Evolutionary conservation across 2,329 filamentous ascomycete genomes (phyloP), one percentile per base, ranked within the genome.

Genomic region (Scorias spongiosa): DNA sequence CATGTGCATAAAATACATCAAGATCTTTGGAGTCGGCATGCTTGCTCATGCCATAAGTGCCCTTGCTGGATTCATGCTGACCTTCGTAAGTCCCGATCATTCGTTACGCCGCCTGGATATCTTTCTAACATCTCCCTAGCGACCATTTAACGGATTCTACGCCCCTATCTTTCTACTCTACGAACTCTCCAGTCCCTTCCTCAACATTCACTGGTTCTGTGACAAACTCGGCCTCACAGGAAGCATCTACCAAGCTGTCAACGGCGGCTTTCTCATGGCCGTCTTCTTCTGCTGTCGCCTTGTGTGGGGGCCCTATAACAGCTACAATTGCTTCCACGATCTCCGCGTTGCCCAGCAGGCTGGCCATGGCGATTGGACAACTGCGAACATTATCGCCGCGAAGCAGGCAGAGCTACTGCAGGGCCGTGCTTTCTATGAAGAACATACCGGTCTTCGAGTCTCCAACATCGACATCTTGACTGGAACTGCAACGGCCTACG

Each of bases 151-250:
- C 51, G 88, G 89, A 67, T 88, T 80, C 67, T 93, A 91, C 63
- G 81, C 75, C 45, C 74, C 75, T 45, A 76, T 77, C 47, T 93
- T 93, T 63, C 84, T 93, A 55, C 78, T 91, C 46, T 93, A 87
- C 75, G 85, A 93, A 63, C 74, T 93, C 34, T 88, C 83, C 20
- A 83, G 81, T 4, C 84, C 84, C 7, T 88, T 91, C 63, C 72
- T 91, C 46, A 93, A 93, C 60, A 75, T 89, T 58, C 85, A 93
- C 68, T 93, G 85, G 85, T 91, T 91, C 68, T 84, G 83, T 64
- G 85, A 93, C 65, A 93, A 93, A 67, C 68, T 89, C 46, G 74
- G 77, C 55, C 78, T 86, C 71, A 91, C 85, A 0, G 85, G 85
- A 30, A 78, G 80, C 15, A 71, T 69, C 43, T 63, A 76, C 18